phyloP scores from a whole-genome alignment of 2,329 filamentous ascomycete species.

The Plectosphaerella sp. region DNA sequence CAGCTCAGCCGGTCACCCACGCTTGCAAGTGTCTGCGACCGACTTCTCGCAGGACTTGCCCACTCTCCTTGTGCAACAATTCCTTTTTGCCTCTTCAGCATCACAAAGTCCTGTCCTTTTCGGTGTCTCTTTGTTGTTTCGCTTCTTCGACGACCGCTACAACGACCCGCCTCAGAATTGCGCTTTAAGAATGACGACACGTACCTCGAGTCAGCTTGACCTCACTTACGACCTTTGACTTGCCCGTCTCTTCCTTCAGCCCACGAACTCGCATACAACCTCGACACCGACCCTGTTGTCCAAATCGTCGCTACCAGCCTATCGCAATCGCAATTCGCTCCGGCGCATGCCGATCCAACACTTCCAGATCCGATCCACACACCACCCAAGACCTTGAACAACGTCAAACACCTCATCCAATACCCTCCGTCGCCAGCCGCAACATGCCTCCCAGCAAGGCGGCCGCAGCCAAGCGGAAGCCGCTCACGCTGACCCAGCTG shows the following conservation, averaged over 20 bases:
- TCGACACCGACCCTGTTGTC: neutral
- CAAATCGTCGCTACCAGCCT: neutral
- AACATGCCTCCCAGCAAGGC: constrained; percentile 32
- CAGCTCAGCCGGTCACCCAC: neutral
- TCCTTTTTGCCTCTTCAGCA: too few species aligned
- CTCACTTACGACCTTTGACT: neutral
- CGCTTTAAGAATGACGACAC: neutral
- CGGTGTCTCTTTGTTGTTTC: too few species aligned
- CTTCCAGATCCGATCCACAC: neutral
- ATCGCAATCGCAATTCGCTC: neutral
- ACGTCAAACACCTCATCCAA: neutral
- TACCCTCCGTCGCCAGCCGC: neutral
- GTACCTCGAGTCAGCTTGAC: neutral
- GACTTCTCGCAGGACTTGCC: too few species aligned
- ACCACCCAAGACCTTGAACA: neutral
- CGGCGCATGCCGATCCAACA: neutral
- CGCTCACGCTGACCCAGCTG: constrained; percentile 80
- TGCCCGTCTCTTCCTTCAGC: neutral
- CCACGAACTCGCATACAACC: neutral
- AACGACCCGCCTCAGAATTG: too few species aligned
- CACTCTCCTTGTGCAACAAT: too few species aligned
- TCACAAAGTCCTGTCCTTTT: too few species aligned
- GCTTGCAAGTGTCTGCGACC: too few species aligned
- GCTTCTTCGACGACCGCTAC: too few species aligned
- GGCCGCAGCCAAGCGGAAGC: constrained; percentile 54